Conservation (phyloP, 2,329 filamentous ascomycete genomes). For the Zelopaecilomyces penicillatus region DNA sequence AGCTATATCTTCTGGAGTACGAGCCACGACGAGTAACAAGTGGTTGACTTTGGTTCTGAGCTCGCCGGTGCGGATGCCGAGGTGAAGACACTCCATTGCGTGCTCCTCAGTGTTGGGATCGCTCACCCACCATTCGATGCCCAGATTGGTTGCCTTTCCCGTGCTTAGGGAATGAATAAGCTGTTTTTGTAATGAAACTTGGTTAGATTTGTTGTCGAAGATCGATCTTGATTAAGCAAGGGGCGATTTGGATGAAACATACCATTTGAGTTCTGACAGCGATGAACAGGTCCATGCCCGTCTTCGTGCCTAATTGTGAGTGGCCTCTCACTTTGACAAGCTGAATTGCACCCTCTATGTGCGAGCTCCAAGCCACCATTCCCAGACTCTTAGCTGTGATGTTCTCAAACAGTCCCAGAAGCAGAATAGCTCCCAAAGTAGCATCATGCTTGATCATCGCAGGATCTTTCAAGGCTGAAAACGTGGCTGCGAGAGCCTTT, state of each 20-base stretch:
- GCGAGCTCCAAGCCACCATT: slow-evolving; percentile 51
- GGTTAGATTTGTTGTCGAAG: too few relatives aligned
- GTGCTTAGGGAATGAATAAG: slow-evolving; percentile 48
- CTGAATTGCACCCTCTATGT: slow-evolving; percentile 53
- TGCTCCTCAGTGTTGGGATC: slow-evolving; percentile 39
- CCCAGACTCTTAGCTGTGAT: slow-evolving; percentile 47
- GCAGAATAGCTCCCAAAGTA: slow-evolving; percentile 49
- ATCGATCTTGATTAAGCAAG: neutral
- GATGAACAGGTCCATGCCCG: slow-evolving; percentile 46
- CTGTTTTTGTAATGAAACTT: slow-evolving; percentile 30
- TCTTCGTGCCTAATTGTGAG: slow-evolving; percentile 42
- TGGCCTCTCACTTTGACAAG: slow-evolving; percentile 48
- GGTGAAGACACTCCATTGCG: slow-evolving; percentile 35
- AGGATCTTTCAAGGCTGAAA: slow-evolving; percentile 43
- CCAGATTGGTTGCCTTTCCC: slow-evolving; percentile 42
- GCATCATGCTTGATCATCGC: slow-evolving; percentile 40
- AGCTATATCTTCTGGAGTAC: slow-evolving; percentile 40
- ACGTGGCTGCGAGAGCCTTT: slow-evolving; percentile 43
- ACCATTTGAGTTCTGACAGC: slow-evolving; percentile 53
- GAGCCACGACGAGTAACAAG: slow-evolving; percentile 35
- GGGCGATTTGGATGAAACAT: slow-evolving; percentile 9
- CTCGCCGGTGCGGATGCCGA: slow-evolving; percentile 45
- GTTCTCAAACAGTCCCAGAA: slow-evolving; percentile 52
- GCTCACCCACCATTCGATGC: slow-evolving; percentile 49
- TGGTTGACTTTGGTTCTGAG: slow-evolving; percentile 45